phyloP scores from a whole-genome alignment of 1,139 yeast species.

The Kodamaea alishanica region DNA sequence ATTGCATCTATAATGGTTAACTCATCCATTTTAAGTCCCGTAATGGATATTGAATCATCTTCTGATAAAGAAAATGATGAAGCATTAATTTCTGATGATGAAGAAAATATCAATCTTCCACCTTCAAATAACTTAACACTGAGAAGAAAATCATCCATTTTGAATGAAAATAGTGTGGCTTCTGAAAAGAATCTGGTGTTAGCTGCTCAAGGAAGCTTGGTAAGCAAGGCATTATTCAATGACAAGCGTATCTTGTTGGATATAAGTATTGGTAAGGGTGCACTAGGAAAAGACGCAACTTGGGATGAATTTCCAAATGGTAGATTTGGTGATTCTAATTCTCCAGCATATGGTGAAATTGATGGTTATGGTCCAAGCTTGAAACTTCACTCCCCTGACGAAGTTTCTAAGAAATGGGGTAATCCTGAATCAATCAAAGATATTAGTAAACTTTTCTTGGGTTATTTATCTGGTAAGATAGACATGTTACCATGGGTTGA shows the following conservation, averaged over 20 bases:
- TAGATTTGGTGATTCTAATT: conserved; percentile 93
- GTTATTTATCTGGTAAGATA: conserved; percentile 71
- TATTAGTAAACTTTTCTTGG: conserved; percentile 62
- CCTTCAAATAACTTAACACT: conserved; percentile 11
- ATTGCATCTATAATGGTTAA: conserved; percentile 77
- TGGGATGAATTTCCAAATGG: conserved; percentile 99
- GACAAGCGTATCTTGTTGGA: conserved; percentile 60
- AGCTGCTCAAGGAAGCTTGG: conserved; percentile 21
- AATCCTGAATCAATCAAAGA: conserved; percentile 64
- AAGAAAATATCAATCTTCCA: conserved; percentile 16
- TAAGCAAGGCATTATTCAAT: conserved; percentile 25
- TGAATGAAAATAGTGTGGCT: conserved; percentile 46
- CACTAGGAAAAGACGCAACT: conserved; percentile 85
- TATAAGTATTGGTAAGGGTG: conserved; percentile 81
- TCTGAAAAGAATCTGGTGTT: conserved; percentile 22
- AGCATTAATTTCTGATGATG: conserved; percentile 38
- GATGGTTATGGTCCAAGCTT: conserved; percentile 95
- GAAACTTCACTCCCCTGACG: conserved; percentile 62
- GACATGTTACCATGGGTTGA: conserved; percentile 92
- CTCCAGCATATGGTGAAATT: conserved; percentile 97
- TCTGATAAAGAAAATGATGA: conserved; percentile 22
- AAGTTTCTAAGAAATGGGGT: conserved; percentile 81
- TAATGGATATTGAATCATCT: conserved; percentile 17
- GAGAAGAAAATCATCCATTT: conserved; percentile 45
- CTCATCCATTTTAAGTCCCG: conserved; percentile 45